Conservation (phyloP, 2,329 filamentous ascomycete species). For the Botrytis byssoidea region DNA sequence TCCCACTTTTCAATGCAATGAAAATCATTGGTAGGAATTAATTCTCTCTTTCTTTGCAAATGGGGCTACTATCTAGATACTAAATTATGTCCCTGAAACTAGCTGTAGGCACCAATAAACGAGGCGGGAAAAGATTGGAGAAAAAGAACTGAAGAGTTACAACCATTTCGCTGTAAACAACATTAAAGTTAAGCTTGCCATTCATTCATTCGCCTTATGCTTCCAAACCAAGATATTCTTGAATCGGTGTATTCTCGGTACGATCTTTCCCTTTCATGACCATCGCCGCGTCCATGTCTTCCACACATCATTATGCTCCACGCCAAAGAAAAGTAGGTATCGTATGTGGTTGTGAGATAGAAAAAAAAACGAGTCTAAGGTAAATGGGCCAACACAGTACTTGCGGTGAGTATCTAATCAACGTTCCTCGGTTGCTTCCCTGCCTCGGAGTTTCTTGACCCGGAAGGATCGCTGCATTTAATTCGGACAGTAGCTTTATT, state of each 20-base stretch:
- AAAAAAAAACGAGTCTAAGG: conserved; percentile 26
- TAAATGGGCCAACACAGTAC: conserved; percentile 24
- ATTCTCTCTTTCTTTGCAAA: neutral
- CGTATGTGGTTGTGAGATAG: conserved; percentile 31
- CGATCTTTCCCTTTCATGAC: conserved; percentile 22
- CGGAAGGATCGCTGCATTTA: conserved; percentile 25
- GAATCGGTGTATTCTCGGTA: conserved; percentile 9
- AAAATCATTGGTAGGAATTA: neutral
- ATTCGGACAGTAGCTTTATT: conserved; percentile 33
- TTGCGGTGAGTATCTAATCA: conserved; percentile 27
- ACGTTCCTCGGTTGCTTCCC: conserved; percentile 22
- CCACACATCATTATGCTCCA: conserved; percentile 31
- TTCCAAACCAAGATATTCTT: conserved; percentile 19
- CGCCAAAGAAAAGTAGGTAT: conserved; percentile 32
- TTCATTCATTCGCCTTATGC: conserved; percentile 29
- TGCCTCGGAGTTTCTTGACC: conserved; percentile 21
- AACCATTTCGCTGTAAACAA: conserved; percentile 20
- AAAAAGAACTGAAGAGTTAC: conserved; percentile 22
- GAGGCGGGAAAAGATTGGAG: conserved; percentile 23
- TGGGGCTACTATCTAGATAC: conserved; percentile 17
- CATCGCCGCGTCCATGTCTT: conserved; percentile 26
- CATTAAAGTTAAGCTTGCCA: conserved; percentile 12
- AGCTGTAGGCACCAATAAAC: conserved; percentile 9
- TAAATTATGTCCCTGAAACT: conserved; percentile 1
- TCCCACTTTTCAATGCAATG: neutral